phyloP scores from a whole-genome alignment of 805 yeast genomes.

The Myxozyma lipomycoides region DNA sequence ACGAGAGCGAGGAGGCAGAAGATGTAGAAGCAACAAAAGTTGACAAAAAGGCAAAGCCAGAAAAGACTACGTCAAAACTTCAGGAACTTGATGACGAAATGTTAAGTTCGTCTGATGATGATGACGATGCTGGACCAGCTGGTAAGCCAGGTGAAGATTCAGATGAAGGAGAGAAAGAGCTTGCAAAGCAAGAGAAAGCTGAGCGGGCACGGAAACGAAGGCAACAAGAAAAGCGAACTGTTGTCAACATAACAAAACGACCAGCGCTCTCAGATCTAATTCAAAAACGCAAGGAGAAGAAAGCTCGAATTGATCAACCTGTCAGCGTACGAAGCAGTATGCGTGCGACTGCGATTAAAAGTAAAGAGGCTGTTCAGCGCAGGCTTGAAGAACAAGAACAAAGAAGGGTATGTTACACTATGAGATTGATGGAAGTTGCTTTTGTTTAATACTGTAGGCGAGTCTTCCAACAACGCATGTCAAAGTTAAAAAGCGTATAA shows the following conservation, averaged over 20 bases:
- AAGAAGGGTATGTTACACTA: conserved; percentile 39
- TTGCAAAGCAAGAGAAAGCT: conserved; percentile 38
- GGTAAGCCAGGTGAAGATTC: conserved; percentile 42
- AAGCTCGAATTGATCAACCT: no score
- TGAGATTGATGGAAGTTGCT: background rate
- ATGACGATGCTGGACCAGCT: conserved; percentile 39
- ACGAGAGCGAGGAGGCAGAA: conserved; percentile 25
- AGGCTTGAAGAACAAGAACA: conserved; percentile 66
- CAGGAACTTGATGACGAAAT: conserved; percentile 43
- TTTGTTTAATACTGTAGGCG: background rate
- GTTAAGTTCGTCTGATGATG: conserved; percentile 47
- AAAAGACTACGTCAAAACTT: conserved; percentile 4
- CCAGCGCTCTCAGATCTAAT: background rate
- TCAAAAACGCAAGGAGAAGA: background rate
- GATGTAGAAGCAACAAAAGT: conserved; percentile 3
- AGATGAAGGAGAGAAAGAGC: conserved; percentile 65
- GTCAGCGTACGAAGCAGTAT: conserved; percentile 36
- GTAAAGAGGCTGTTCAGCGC: conserved; percentile 70
- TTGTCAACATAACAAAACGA: conserved; percentile 17
- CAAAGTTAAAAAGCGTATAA: conserved; percentile 11
- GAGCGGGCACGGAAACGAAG: conserved; percentile 34
- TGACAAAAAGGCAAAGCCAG: background rate
- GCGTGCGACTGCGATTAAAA: conserved; percentile 71
- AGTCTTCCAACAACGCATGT: conserved; percentile 5
- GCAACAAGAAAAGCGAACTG: conserved; percentile 25